A percentile compares a stretch with the other conserved stretches of the same genome.
Conservation (phyloP, 768 basidiomycete genomes). For the Mycena alexandri region DNA sequence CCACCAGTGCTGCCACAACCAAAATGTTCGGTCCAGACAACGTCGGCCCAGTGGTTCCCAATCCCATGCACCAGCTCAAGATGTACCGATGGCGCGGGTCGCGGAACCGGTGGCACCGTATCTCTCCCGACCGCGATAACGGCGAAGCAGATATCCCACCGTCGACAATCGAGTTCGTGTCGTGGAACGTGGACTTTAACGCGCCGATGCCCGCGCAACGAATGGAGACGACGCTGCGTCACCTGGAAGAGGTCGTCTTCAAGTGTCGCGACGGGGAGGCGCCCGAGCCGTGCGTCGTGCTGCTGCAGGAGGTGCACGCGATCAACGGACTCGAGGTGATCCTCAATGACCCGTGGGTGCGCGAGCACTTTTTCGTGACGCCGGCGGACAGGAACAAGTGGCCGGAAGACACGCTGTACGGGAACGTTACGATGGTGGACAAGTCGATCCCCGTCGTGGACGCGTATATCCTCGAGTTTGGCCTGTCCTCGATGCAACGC, state of each 20-base stretch:
- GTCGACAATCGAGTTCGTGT: constrained; percentile 66
- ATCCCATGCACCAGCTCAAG: constrained; percentile 45
- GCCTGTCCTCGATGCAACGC: constrained; percentile 62
- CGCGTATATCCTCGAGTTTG: constrained; percentile 66
- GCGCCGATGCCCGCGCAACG: constrained; percentile 55
- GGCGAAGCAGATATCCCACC: constrained; percentile 53
- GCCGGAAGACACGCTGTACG: constrained; percentile 64
- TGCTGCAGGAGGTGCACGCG: constrained; percentile 76
- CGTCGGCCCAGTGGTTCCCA: constrained; percentile 45
- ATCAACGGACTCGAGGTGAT: constrained; percentile 59
- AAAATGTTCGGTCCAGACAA: constrained; percentile 34
- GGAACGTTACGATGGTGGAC: constrained; percentile 80
- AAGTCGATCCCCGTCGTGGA: constrained; percentile 58
- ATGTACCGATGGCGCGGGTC: constrained; percentile 57
- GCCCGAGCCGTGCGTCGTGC: constrained; percentile 71
- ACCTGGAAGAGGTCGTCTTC: constrained; percentile 69
- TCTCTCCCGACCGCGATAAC: constrained; percentile 50
- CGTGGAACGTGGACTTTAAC: constrained; percentile 79
- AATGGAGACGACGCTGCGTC: constrained; percentile 60
- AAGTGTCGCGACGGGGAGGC: constrained; percentile 57
- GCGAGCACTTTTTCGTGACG: constrained; percentile 67
- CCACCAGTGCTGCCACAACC: too few species aligned
- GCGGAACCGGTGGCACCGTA: constrained; percentile 61
- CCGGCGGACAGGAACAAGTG: constrained; percentile 69
- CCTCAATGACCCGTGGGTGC: constrained; percentile 73